Base-by-base conservation (phyloP, 768 basidiomycete species). In the Mycena albidolilacea region DNA sequence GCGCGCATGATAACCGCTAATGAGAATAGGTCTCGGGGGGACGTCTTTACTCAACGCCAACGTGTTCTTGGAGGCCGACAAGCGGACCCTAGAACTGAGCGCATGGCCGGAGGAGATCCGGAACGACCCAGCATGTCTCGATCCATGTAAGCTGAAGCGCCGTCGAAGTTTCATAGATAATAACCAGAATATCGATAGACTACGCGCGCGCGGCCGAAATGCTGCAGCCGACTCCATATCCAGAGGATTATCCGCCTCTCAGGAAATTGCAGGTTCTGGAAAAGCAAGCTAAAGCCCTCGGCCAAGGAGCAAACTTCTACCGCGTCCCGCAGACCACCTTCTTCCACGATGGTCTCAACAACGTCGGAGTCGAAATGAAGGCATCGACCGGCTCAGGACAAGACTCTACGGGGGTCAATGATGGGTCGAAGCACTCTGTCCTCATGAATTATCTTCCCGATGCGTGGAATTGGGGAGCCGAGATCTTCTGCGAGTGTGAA, bases 401-500 rank as follows among this genome's bases (percentile, higher is more conserved):
- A 50, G 77, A 77, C 41, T 74, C 64, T 63, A 77, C 77, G 2
- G 77, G 77, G 8, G 65, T 77, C 10, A 77, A 77, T 37, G 77
- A 77, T 61, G 77, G 77, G 14, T 74, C 72, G n/a, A 77, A 77
- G 35, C 37, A 69, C 43, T 72, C 72, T 3, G 68, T 70, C 30
- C 41, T 77, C 17, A 72, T 77, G 70, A 77, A 74, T 41, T 77
- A 77, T 59, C 70, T 77, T 38, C 59, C 72, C 0, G 77, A 77
- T 59, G 77, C 77, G 7, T 77, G 77, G 77, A 76, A 77, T 44
- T 68, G 77, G 75, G 77, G 77, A 14, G 77, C 77, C 10, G 75
- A 77, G 61, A 76, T 77, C 30, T 77, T 77, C 62, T 77, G 77
- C 69, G 75, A 77, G 46, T 77, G 77, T 38, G 77, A 77, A 67